Conservation (phyloP, 305 asterid species). For the Rubia occidens region DNA sequence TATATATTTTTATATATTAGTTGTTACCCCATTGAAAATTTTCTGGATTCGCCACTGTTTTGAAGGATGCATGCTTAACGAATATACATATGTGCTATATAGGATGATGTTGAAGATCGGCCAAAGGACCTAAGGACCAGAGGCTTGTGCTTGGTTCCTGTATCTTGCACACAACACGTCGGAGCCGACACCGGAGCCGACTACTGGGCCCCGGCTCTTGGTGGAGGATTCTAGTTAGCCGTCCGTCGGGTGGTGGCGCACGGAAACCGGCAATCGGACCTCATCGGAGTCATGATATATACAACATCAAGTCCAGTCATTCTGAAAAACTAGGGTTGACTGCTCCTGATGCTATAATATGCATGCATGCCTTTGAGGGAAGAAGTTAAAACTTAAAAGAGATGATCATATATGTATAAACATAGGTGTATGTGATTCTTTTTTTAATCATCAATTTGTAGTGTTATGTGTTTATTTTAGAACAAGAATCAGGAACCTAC, state of each 20-base stretch:
- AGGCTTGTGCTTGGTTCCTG: constrained; percentile 79
- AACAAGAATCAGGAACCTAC: neutral
- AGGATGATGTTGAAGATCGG: constrained; percentile 34
- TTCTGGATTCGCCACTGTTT: too few relatives aligned
- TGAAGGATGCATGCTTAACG: neutral
- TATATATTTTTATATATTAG: too few relatives aligned
- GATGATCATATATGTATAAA: constrained; percentile 12
- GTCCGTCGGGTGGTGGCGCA: neutral
- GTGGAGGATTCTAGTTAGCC: constrained; percentile 56
- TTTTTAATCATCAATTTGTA: neutral
- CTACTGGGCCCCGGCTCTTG: constrained; percentile 70
- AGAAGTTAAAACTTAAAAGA: neutral
- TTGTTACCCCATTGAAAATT: too few relatives aligned
- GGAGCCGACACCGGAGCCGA: constrained; percentile 58
- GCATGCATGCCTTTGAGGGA: constrained; percentile 8
- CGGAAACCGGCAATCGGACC: neutral
- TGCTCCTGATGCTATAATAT: constrained; percentile 56
- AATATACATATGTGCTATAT: neutral
- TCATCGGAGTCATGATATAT: neutral
- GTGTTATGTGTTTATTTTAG: neutral
- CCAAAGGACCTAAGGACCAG: constrained; percentile 57
- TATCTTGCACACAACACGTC: constrained; percentile 60
- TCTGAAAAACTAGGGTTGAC: constrained; percentile 37
- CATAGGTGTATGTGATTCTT: constrained; percentile 10
- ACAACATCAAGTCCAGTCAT: constrained; percentile 68